These are phyloP conservation scores for Drosera spatulata DNA, from an alignment of 179 eudicot species.

Conservation along the genomic window DNA sequence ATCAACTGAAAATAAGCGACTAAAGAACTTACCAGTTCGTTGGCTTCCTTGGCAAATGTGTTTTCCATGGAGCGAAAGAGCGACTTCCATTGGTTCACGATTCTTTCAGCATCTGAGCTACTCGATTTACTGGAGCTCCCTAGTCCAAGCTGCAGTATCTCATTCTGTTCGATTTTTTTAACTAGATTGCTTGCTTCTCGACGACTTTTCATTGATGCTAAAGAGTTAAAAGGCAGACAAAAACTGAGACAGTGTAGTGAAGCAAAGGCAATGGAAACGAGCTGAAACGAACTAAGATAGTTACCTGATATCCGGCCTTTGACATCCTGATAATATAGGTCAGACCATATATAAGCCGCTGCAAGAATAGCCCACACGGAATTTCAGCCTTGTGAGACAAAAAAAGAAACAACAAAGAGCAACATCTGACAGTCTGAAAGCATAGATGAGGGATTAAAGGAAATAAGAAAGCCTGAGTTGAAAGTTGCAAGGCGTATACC, in stretches of 20 bases:
- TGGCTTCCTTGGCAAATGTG: constrained; percentile 39
- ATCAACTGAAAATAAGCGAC: too few species aligned
- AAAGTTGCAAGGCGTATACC: constrained; percentile 24
- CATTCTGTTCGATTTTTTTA: constrained; percentile 25
- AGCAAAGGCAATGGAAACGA: background rate
- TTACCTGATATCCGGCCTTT: constrained; percentile 67
- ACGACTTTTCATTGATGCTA: constrained; percentile 50
- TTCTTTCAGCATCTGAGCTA: constrained; percentile 29
- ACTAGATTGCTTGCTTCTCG: constrained; percentile 57
- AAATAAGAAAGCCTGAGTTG: background rate
- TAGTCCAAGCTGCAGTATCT: constrained; percentile 14
- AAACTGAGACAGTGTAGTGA: background rate
- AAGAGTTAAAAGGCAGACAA: background rate
- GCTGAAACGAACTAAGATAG: background rate
- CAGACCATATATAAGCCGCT: constrained; percentile 76
- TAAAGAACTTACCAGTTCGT: constrained; percentile 45
- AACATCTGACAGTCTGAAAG: too few species aligned
- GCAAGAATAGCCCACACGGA: constrained; percentile 7
- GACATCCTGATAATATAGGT: constrained; percentile 71
- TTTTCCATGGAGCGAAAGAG: constrained; percentile 59
- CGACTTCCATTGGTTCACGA: constrained; percentile 57
- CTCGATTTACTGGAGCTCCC: constrained; percentile 15
- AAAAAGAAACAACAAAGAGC: too few species aligned
- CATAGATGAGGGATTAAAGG: background rate
- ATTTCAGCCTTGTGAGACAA: too few species aligned